Conservation (phyloP, 2,329 filamentous ascomycete genomes). For the Ophiostoma australiae region DNA sequence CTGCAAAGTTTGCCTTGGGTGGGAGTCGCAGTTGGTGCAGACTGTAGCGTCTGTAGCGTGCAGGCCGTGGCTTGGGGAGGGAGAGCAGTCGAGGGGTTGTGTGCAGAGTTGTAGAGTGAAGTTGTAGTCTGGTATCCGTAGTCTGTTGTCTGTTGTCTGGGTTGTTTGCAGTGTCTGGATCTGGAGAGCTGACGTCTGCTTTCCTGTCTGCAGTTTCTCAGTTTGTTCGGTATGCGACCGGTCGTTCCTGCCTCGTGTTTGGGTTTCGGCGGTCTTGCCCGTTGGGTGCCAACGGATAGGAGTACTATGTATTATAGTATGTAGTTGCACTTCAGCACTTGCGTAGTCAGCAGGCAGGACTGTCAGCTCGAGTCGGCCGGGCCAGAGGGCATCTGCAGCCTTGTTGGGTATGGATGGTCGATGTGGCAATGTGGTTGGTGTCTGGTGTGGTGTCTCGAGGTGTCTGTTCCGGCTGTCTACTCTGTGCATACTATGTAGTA, state of each 20-base stretch:
- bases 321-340: background rate
- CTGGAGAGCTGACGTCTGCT: background rate
- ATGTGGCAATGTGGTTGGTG: background rate
- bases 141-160: too few relatives aligned
- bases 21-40: background rate
- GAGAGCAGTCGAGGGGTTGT: background rate
- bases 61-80: background rate
- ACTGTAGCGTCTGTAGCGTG: too few relatives aligned
- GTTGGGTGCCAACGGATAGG: background rate
- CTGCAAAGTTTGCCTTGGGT: background rate
- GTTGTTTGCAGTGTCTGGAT: background rate
- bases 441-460: background rate
- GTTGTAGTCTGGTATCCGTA: background rate
- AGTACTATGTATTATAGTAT: background rate
- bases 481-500: too few relatives aligned
- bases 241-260: background rate
- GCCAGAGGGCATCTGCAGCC: conserved; percentile 21
- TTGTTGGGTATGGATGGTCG: conserved; percentile 13
- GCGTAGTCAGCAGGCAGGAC: background rate
- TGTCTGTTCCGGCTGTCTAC: background rate
- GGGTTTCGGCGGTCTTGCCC: background rate
- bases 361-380: conserved; percentile 10
- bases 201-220: background rate
- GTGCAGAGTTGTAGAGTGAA: background rate
- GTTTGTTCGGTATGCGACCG: background rate